Evolutionary conservation across 225 moss, liverwort and hornwort genomes (phyloP), one percentile per base, ranked within the genome.

Genomic region (Thuidium tamariscinum): DNA sequence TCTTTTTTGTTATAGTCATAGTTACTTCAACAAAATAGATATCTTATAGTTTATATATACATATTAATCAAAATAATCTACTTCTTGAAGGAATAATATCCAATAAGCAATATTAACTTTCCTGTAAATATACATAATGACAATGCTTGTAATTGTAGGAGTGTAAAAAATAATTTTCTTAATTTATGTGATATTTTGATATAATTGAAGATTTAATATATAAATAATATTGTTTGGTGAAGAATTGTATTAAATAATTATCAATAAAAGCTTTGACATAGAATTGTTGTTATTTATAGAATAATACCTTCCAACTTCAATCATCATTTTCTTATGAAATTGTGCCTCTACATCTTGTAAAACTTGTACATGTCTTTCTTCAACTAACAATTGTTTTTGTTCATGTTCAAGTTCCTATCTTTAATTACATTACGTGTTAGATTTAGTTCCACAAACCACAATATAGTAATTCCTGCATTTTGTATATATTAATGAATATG

Each of bases 401-500:
- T 98, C 98, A 86, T 92, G 52, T 87, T 96, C 96, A 86, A 97
- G 88, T 86, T 95, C 97, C 97, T 98, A 91, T 83, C 91, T 91
- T 81, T 89, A 86, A 68, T 83, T 88, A 87, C 63, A 83, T 19
- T 19, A 49, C 2, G 16, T 85, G 13, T 87, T 87, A 91, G 72
- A 67, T 91, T 49, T 23, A 11, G 37, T 52, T 23, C 10, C 6
- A 48, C 29, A 20, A 42, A 61, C 8, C 5, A 32, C 0, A 46
- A 2, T 51, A 8, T 14, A 20, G 32, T 44, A 32, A 29, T 60
- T 29, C 56, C 0, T 29, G 3, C 19, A 56, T 37, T 54, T 57
- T 39, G 5, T 36, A 21, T 11, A 57, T 5, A 69, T 9, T 26
- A 27, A 57, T 55, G 11, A 46, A 68, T 9, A 34, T 62, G 3